Percentiles rank a stretch among this genome's conserved stretches.
Evolutionary conservation across 805 yeast genomes (phyloP).

Genomic region (Trichomonascus vanleenenianus): DNA sequence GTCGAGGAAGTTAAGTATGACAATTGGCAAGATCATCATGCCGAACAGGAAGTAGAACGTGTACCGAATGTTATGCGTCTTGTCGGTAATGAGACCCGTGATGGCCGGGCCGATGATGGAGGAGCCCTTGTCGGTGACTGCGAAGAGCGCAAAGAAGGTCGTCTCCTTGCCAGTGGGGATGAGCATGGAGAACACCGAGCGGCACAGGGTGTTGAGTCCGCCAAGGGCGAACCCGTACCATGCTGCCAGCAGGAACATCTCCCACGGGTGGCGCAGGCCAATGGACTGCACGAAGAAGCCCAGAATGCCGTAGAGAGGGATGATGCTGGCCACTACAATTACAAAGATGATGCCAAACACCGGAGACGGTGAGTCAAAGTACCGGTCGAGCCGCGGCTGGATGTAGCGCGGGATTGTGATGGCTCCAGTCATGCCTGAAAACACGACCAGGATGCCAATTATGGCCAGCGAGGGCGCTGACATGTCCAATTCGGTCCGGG

Average conservation of each 20-base stretch:
- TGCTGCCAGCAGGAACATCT: constrained; percentile 59
- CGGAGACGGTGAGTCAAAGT: constrained; percentile 25
- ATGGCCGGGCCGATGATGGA: constrained; percentile 66
- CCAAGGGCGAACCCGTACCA: constrained; percentile 77
- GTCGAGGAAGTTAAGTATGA: constrained; percentile 47
- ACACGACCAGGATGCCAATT: constrained; percentile 58
- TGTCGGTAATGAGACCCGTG: constrained; percentile 65
- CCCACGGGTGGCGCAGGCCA: constrained; percentile 57
- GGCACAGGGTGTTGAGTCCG: constrained; percentile 59
- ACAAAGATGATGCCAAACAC: constrained; percentile 44
- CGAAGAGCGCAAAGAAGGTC: constrained; percentile 65
- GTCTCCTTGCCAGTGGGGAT: constrained; percentile 73
- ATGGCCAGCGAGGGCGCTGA: constrained; percentile 54
- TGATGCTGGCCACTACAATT: constrained; percentile 53
- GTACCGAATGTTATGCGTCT: constrained; percentile 65
- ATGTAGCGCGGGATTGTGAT: constrained; percentile 42
- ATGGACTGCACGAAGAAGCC: constrained; percentile 50
- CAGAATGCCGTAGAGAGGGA: constrained; percentile 63
- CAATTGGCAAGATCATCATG: constrained; percentile 47
- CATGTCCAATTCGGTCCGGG: constrained; percentile 65
- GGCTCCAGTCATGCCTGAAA: constrained; percentile 64
- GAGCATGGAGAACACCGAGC: constrained; percentile 59
- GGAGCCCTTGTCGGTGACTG: constrained; percentile 76
- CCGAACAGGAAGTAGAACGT: constrained; percentile 57
- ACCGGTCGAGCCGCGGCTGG: constrained; percentile 10